Evolutionary conservation across 148 eudicot species (phyloP).

Genomic region (Spergularia marina): DNA sequence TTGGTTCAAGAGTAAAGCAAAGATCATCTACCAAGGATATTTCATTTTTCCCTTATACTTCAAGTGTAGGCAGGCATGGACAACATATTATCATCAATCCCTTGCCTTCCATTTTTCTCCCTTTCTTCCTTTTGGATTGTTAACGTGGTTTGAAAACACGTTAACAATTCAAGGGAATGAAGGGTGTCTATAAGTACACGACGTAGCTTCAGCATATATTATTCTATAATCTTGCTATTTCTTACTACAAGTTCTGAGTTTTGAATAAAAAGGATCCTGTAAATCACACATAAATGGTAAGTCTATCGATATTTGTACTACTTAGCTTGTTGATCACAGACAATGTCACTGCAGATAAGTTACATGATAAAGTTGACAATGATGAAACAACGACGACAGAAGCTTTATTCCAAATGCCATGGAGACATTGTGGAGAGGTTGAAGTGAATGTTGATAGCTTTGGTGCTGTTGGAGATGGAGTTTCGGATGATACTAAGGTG

Average conservation of each 20-base stretch:
- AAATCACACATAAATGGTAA: slow-evolving; percentile 41
- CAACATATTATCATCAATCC: not conserved
- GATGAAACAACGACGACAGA: slow-evolving; percentile 8
- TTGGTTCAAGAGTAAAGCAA: slow-evolving; percentile 5
- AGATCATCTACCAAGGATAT: not conserved
- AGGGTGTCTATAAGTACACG: not conserved
- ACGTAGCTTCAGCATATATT: slow-evolving; percentile 28
- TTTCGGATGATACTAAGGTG: slow-evolving; percentile 90
- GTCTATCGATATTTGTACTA: slow-evolving; percentile 31
- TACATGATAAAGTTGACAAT: not conserved
- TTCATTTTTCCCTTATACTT: slow-evolving; percentile 11
- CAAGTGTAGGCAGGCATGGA: slow-evolving; percentile 13
- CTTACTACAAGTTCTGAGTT: too few relatives aligned
- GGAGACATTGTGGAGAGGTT: slow-evolving; percentile 39
- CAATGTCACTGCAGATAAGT: slow-evolving; percentile 36
- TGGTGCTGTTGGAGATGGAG: slow-evolving; percentile 92
- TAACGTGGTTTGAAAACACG: too few relatives aligned
- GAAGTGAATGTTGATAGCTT: slow-evolving; percentile 77
- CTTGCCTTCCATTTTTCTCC: not conserved
- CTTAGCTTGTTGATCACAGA: slow-evolving; percentile 40
- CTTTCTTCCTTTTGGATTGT: too few relatives aligned
- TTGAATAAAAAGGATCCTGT: slow-evolving; percentile 8
- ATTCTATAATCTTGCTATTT: not conserved
- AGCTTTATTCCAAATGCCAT: slow-evolving; percentile 25
- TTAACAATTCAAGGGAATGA: too few relatives aligned